Evolutionary conservation across 305 asterid species (phyloP).

Genomic region (Salvia sclarea): DNA sequence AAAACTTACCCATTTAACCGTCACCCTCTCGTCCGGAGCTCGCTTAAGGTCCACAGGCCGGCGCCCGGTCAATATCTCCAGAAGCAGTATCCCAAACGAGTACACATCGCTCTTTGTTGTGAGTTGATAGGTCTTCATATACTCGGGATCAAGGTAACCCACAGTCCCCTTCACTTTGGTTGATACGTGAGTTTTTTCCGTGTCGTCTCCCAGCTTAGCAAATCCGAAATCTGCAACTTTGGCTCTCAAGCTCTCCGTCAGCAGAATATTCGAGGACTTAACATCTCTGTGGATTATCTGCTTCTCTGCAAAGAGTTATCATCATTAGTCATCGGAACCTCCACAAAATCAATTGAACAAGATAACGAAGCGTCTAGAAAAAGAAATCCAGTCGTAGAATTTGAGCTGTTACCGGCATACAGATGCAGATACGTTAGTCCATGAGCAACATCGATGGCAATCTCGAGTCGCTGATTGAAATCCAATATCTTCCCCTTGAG

Average conservation of each 20-base stretch:
- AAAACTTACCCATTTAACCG: conserved; percentile 78
- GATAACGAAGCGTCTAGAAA: neutral
- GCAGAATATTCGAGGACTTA: conserved; percentile 91
- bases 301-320: conserved; percentile 56
- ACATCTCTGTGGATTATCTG: conserved; percentile 98
- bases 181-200: conserved; percentile 73
- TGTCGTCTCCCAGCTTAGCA: conserved; percentile 81
- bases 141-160: conserved; percentile 97
- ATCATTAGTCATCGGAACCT: conserved; percentile 20
- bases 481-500: conserved; percentile 70
- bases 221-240: conserved; percentile 98
- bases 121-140: conserved; percentile 88
- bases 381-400: conserved; percentile 26
- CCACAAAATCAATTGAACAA: neutral
- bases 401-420: conserved; percentile 68
- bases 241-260: conserved; percentile 86
- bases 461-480: conserved; percentile 89
- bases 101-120: conserved; percentile 89
- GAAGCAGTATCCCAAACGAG: conserved; percentile 86
- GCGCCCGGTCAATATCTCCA: conserved; percentile 86
- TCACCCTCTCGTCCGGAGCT: conserved; percentile 69
- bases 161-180: conserved; percentile 97
- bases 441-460: conserved; percentile 88
- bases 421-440: conserved; percentile 92
- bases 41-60: conserved; percentile 84